phyloP scores from a whole-genome alignment of 1,284 basidiomycete genomes.

The Mycena citricolor region DNA sequence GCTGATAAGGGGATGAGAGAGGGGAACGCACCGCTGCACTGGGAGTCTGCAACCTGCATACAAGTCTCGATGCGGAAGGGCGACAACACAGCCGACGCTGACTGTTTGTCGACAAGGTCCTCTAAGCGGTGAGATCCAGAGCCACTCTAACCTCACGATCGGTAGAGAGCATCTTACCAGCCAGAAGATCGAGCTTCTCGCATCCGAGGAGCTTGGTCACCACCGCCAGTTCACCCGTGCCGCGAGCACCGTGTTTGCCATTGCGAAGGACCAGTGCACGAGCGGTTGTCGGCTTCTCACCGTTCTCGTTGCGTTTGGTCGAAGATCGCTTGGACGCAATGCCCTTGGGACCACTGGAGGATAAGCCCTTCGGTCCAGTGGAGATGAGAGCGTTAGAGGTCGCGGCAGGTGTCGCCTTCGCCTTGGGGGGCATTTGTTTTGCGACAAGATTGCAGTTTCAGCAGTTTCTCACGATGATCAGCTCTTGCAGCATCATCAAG shows the following conservation, averaged over 20 bases:
- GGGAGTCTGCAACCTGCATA: conserved; percentile 65
- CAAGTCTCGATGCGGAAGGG: conserved; percentile 66
- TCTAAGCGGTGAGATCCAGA: conserved; percentile 41
- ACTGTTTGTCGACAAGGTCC: conserved; percentile 56
- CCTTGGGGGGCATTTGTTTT: conserved; percentile 26
- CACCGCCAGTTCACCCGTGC: conserved; percentile 63
- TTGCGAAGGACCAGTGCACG: conserved; percentile 73
- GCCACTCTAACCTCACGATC: conserved; percentile 7
- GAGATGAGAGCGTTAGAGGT: conserved; percentile 47
- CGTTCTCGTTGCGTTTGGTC: conserved; percentile 45
- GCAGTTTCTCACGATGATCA: too few species aligned
- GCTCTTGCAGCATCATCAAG: too few species aligned
- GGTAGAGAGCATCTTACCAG: conserved; percentile 48
- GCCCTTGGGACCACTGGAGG: too few species aligned
- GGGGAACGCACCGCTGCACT: conserved; percentile 53
- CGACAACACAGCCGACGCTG: conserved; percentile 54
- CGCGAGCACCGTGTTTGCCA: conserved; percentile 67
- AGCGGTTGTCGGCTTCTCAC: conserved; percentile 59
- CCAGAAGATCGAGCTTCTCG: conserved; percentile 75
- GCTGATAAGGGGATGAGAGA: neutral
- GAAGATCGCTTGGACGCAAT: conserved; percentile 41
- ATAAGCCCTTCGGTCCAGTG: conserved; percentile 19
- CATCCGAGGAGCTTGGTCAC: conserved; percentile 62
- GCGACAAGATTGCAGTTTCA: too few species aligned
- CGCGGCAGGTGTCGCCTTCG: conserved; percentile 34